A percentile compares a stretch with the other conserved stretches of the same genome.
Evolutionary conservation across 2,329 filamentous ascomycete genomes (phyloP).

Genomic region (Calonectria naviculata): DNA sequence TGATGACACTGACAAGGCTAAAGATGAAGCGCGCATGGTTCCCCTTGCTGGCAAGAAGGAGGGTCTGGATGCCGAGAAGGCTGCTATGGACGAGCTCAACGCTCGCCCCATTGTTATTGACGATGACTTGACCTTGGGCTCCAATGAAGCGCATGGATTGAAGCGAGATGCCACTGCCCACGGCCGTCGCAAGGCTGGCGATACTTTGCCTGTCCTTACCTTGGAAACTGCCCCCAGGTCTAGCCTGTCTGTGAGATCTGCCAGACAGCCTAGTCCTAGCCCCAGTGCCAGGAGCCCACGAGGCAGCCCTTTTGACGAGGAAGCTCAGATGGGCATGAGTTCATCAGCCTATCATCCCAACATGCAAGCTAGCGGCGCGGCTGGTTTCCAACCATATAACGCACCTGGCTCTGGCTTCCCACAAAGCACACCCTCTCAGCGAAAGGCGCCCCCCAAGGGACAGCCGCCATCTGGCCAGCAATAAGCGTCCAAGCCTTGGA

Average conservation of each 20-base stretch:
- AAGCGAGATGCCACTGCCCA: conserved; percentile 60
- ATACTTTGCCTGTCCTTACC: conserved; percentile 52
- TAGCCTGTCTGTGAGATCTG: conserved; percentile 34
- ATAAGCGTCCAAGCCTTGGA: conserved; percentile 34
- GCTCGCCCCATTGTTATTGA: conserved; percentile 44
- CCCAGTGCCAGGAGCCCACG: conserved; percentile 46
- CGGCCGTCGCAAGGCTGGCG: conserved; percentile 62
- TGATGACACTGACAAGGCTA: conserved; percentile 66
- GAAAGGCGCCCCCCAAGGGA: conserved; percentile 28
- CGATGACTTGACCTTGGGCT: conserved; percentile 38
- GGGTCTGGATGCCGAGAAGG: conserved; percentile 51
- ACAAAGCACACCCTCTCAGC: conserved; percentile 25
- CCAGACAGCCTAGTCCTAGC: conserved; percentile 40
- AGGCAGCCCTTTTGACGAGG: conserved; percentile 55
- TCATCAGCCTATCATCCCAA: conserved; percentile 45
- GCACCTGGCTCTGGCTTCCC: conserved; percentile 18
- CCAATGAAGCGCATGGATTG: conserved; percentile 44
- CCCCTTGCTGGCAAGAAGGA: conserved; percentile 53
- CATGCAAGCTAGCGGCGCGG: conserved; percentile 34
- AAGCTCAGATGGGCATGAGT: conserved; percentile 51
- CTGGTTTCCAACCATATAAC: conserved; percentile 36
- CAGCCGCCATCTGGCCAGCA: conserved; percentile 36
- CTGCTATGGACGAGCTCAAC: conserved; percentile 59
- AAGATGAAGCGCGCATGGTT: conserved; percentile 74
- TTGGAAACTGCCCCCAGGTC: conserved; percentile 38